A percentile compares a stretch with the other conserved stretches of the same genome.
Evolutionary conservation across 305 asterid species (phyloP).

Genomic region (Fraxinus platypoda): DNA sequence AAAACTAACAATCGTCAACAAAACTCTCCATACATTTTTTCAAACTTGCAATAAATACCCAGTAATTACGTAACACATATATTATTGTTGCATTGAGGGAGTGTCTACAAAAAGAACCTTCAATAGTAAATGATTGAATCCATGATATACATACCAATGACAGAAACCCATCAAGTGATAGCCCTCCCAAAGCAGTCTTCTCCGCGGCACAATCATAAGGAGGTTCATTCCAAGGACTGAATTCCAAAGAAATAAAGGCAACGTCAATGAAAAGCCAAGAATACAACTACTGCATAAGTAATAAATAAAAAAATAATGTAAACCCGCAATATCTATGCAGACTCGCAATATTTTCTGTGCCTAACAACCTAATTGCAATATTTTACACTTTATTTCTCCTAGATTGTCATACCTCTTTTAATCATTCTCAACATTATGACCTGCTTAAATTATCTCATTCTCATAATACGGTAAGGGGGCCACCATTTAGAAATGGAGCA

Average conservation of each 20-base stretch:
- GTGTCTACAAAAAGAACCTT: not conserved
- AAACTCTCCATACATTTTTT: slow-evolving; percentile 3
- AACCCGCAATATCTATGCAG: not conserved
- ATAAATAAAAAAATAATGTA: not conserved
- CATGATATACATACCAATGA: slow-evolving; percentile 57
- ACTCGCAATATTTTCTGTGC: not conserved
- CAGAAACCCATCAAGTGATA: slow-evolving; percentile 79
- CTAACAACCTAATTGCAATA: slow-evolving; percentile 11
- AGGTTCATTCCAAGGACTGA: slow-evolving; percentile 91
- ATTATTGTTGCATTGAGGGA: not conserved
- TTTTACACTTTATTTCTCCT: not conserved
- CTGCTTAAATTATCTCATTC: not conserved
- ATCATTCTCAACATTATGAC: not conserved
- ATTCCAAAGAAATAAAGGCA: slow-evolving; percentile 19
- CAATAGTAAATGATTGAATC: slow-evolving; percentile 3
- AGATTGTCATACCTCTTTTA: not conserved
- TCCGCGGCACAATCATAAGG: slow-evolving; percentile 84
- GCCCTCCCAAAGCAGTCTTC: slow-evolving; percentile 85
- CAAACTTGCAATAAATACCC: not conserved
- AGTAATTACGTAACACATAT: not conserved
- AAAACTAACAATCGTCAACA: slow-evolving; percentile 9
- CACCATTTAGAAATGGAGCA: not conserved
- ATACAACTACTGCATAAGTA: slow-evolving; percentile 10
- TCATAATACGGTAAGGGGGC: not conserved
- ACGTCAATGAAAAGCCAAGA: slow-evolving; percentile 22